Evolutionary conservation across 768 basidiomycete genomes (phyloP), one percentile per base, ranked within the genome.

Genomic region (Pleurotus tuber-regium): DNA sequence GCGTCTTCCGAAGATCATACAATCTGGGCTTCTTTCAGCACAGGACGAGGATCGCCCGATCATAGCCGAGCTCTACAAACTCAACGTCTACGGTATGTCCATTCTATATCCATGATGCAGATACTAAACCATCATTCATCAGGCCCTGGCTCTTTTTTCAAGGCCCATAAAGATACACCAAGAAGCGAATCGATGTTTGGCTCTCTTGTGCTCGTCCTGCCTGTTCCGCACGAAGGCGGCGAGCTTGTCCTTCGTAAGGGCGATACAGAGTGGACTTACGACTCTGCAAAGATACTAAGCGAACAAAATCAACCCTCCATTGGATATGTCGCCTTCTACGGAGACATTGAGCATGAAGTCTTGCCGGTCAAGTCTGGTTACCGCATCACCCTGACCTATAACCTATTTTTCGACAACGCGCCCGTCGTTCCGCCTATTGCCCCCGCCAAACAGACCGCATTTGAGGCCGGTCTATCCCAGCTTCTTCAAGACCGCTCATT

Each of bases 111-210:
- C n/a, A n/a, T n/a, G n/a, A n/a, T 16, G 24, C 11, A 35, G 33
- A 2, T 2, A 4, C 31, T 18, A 16, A 3, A n/a, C 18, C 4
- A 24, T 3, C 30, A 10, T 24, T 31, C 5, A 2, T 4, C 19
- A 41, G 10, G 23, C 19, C n/a, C n/a, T n/a, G 70, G 60, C 10
- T 64, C 67, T 0, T 79, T 76, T 56, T 79, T 79, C 65, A 77
- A 77, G 53, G 40, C 72, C 1, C 79, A 78, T 52, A 61, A 68
- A 28, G 78, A 79, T 48, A 78, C 77, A 0, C 76, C 75, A 2
- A 70, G 72, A 1, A 56, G 62, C 14, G 63, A 64, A 14, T 56
- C 57, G 19, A 78, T 77, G 71, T 72, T 81, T 33, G 77, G 75
- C 1, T 79, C 78, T 1, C 67, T 82, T 25, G 72, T 78, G 2